A percentile compares a stretch with the other conserved stretches of the same genome.
These are phyloP conservation scores for Mycena amicta DNA, from an alignment of 768 basidiomycete species.

Conservation along the genomic window DNA sequence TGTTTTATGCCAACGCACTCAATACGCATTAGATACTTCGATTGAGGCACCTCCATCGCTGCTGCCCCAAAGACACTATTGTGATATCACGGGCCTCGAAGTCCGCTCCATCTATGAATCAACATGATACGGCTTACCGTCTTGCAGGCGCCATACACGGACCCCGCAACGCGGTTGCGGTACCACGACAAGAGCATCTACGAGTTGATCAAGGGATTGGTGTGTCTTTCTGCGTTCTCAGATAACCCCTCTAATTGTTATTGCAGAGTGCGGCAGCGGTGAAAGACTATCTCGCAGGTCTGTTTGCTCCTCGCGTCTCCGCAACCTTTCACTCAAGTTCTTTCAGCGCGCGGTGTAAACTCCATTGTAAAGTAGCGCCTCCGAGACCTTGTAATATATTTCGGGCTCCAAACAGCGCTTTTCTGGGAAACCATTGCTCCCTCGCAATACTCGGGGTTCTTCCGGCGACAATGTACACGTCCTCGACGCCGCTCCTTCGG, in stretches of 20 bases:
- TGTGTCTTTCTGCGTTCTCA: constrained; percentile 41
- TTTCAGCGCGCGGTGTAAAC: constrained; percentile 44
- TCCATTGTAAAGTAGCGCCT: constrained; percentile 45
- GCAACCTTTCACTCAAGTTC: not conserved
- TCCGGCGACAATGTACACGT: no score
- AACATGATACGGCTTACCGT: not conserved
- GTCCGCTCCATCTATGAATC: constrained; percentile 33
- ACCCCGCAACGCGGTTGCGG: constrained; percentile 76
- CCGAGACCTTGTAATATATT: no score
- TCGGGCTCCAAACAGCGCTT: no score
- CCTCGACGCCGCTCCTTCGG: no score
- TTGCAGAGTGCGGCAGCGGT: constrained; percentile 69
- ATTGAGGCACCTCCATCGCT: constrained; percentile 87
- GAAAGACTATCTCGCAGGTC: constrained; percentile 75
- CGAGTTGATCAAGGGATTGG: constrained; percentile 75
- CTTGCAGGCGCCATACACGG: constrained; percentile 76
- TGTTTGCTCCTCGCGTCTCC: constrained; percentile 23
- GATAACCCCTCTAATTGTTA: no score
- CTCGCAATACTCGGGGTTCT: no score
- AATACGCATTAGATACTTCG: constrained; percentile 57
- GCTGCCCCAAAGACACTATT: constrained; percentile 74
- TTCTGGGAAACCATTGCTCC: no score
- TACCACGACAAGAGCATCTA: constrained; percentile 90
- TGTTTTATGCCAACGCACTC: not conserved
- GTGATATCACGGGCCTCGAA: constrained; percentile 86